A percentile compares a stretch with the other conserved stretches of the same genome.
Evolutionary conservation across 352 stramenopile genomes (phyloP).

Genomic region (Thraustochytrium sp.): DNA sequence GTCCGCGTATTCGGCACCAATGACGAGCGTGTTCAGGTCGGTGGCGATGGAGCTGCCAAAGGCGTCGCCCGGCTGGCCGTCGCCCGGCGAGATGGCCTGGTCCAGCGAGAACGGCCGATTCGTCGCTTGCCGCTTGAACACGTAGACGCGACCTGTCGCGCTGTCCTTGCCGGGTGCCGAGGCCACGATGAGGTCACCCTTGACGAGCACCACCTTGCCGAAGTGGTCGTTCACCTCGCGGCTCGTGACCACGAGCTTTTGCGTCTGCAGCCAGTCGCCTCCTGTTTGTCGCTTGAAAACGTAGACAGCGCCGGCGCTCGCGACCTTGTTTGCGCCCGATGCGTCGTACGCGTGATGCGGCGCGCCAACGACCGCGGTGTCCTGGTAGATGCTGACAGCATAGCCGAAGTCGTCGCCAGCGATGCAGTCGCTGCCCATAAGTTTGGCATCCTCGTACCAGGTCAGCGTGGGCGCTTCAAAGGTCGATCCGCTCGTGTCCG

Average conservation of each 20-base stretch:
- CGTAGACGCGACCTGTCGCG: constrained; percentile 15
- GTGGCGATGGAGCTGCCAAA: constrained; percentile 17
- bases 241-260: constrained; percentile 36
- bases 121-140: constrained; percentile 30
- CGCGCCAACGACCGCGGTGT: constrained; percentile 44
- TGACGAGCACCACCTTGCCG: constrained; percentile 8
- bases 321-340: background rate
- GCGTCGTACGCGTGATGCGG: constrained; percentile 10
- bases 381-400: background rate
- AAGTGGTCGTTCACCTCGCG: constrained; percentile 18
- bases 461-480: background rate
- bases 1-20: background rate
- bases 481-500: background rate
- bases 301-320: constrained; percentile 24
- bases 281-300: constrained; percentile 17
- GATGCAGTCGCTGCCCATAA: background rate
- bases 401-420: constrained; percentile 39
- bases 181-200: background rate
- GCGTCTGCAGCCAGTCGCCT: constrained; percentile 30
- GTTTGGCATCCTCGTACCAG: constrained; percentile 12
- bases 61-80: background rate
- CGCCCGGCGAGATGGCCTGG: background rate
- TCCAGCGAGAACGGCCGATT: background rate
- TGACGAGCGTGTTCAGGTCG: constrained; percentile 8
- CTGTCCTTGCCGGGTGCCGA: background rate